Conservation (phyloP, 176 grass and related monocot genomes). For the Phoenix roebelenii region DNA sequence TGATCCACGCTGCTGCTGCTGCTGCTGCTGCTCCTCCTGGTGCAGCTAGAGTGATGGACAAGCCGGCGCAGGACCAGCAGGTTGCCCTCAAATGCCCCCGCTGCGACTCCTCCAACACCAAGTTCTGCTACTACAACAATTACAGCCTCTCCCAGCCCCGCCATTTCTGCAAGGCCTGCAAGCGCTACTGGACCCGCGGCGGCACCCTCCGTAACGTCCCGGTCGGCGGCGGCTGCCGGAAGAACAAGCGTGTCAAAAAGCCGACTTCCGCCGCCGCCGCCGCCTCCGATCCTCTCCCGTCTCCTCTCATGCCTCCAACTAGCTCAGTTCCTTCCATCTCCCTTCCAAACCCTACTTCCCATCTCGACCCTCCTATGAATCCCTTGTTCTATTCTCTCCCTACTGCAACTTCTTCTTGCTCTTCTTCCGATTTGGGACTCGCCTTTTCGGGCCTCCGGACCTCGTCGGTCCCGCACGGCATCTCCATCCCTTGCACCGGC, state of each 20-base stretch:
- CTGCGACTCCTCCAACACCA: conserved; percentile 94
- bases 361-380: too few relatives aligned
- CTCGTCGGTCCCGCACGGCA: not conserved
- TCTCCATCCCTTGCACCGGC: not conserved
- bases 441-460: not conserved
- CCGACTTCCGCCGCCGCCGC: not conserved
- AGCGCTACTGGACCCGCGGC: conserved; percentile 21
- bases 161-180: conserved; percentile 21
- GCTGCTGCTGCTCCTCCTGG: not conserved
- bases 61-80: not conserved
- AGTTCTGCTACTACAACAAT: conserved; percentile 99
- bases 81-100: conserved; percentile 43
- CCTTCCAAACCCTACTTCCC: too few relatives aligned
- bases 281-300: not conserved
- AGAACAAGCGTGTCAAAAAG: conserved; percentile 13
- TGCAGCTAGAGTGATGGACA: conserved; percentile 1
- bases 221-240: conserved; percentile 15
- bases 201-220: conserved; percentile 21
- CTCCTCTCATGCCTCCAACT: not conserved
- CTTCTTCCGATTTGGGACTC: too few relatives aligned
- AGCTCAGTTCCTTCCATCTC: not conserved
- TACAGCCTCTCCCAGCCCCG: conserved; percentile 71
- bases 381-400: too few relatives aligned
- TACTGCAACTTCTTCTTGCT: too few relatives aligned
- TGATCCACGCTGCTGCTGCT: not conserved